Base-by-base conservation (phyloP, 768 basidiomycete genomes). In the Termitomyces eurrhizus region DNA sequence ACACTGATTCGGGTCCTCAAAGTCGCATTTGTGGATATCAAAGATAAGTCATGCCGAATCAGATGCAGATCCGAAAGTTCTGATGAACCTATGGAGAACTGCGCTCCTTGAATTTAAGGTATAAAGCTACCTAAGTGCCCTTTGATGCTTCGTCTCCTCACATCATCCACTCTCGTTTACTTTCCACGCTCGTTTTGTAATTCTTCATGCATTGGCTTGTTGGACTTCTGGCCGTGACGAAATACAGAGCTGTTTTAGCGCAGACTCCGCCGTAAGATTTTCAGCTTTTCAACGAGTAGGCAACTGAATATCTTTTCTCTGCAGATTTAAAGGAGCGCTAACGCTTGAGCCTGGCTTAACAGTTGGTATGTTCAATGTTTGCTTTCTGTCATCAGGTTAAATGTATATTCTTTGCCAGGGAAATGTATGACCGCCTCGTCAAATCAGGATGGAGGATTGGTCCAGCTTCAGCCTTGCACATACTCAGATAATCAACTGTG, bases 381-480 rank as follows among this genome's bases (percentile, higher is more conserved):
- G 7, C 18, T 16, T 33, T 14, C 48, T 50, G 32, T 33, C 3
- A 2, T 14, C 4, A 33, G 9, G 18, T n/a, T n/a, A n/a, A 9
- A 32, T 18, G 1, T 32, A 11, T 4, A 8, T 33, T 32, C 9
- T n/a, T 18, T n/a, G 12, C 24, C 58, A 82, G 83, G 70, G 7
- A 79, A 81, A 70, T 83, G 83, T 64, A 61, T 83, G 58, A 82
- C 81, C 13, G 82, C 81, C 2, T 72, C 77, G 0, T 78, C 78
- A 13, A 80, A 84, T 67, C 66, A 70, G 8, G 74, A 83, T 64
- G 82, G 80, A 36, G 80, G 82, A 70, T 84, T 55, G 75, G 29
- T 18, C 26, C 18, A 49, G 24, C 29, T 50, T 18, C 49, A 79
- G 65, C 61, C 74, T 9, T 85, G 83, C 68, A 77, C 74, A 18